Base-by-base conservation (phyloP, 148 eudicot genomes). In the Pouteria glomerata region DNA sequence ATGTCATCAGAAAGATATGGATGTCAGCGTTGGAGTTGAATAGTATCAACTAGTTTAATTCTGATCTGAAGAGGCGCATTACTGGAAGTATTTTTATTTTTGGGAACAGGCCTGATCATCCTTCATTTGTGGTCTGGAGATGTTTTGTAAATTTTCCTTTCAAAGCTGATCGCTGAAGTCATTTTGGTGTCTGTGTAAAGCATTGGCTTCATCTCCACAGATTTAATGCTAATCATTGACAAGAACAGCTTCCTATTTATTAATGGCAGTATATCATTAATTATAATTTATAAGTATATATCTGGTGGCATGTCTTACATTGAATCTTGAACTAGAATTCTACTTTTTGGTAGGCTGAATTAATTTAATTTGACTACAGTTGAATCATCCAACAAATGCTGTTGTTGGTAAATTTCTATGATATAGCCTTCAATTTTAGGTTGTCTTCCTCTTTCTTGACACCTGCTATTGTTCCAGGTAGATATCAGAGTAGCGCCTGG, bases 401-500 rank as follows among this genome's bases (percentile, higher is more conserved):
- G 68, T n/a, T 44, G 42, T 15, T 29, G 55, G 31, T 27, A 45
- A 42, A 45, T 44, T 65, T 14, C 18, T 26, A 4, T 13, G 23
- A 63, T 27, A 41, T 41, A 18, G 31, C 67, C 44, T 41, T 63
- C 33, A 14, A 14, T 21, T 63, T 30, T 48, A 14, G 26, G 29
- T 58, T 57, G 61, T 39, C 18, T 41, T 30, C n/a, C 4, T 57
- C 55, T 31, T 29, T 44, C 11, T 68, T 47, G 60, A 50, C 39
- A 18, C 15, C 34, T 18, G 13, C 53, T 29, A 58, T 47, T 71
- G 44, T 78, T 74, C 44, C 76, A 93, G 96, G 89, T 93, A 73
- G 98, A 93, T 79, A 93, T 90, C 69, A 85, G 87, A 84, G 90
- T 93, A 63, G 98, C 98, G 21, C 98, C 98, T 27, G 98, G 98